Evolutionary conservation across 2,329 filamentous ascomycete genomes (phyloP).

Genomic region (Aspergillus sp.): DNA sequence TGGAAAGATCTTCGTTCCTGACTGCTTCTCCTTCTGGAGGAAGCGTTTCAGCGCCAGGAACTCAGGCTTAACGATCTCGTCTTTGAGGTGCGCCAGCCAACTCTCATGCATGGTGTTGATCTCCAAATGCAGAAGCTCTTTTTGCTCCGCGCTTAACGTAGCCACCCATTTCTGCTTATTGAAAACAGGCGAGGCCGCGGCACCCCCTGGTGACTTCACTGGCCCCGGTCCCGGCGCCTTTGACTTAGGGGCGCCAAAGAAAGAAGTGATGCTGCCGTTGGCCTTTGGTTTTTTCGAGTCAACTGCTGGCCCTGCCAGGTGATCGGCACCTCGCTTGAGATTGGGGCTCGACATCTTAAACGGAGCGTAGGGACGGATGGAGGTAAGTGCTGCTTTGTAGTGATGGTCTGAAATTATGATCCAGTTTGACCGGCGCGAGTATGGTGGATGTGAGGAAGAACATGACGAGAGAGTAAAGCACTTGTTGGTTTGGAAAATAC

Average conservation of each 20-base stretch:
- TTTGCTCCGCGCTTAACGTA: constrained; percentile 76
- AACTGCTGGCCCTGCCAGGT: constrained; percentile 38
- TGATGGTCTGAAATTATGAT: neutral
- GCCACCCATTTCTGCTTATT: constrained; percentile 90
- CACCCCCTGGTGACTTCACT: constrained; percentile 25
- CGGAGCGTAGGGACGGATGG: neutral
- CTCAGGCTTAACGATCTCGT: constrained; percentile 74
- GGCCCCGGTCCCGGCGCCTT: constrained; percentile 16
- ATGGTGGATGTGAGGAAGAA: neutral
- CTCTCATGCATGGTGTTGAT: constrained; percentile 89
- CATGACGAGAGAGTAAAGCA: neutral
- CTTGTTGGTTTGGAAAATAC: neutral
- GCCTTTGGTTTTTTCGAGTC: constrained; percentile 71
- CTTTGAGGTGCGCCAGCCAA: constrained; percentile 87
- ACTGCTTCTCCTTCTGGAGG: constrained; percentile 71
- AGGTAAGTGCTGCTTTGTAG: neutral
- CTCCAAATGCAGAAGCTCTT: constrained; percentile 77
- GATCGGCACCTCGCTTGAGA: constrained; percentile 66
- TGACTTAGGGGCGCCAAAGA: constrained; percentile 73
- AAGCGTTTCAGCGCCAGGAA: constrained; percentile 90
- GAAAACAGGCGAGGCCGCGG: constrained; percentile 56
- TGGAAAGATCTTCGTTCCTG: constrained; percentile 79
- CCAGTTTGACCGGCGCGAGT: neutral
- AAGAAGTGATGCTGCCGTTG: constrained; percentile 81
- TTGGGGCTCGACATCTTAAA: constrained; percentile 35